Percentiles rank a stretch among this genome's conserved stretches.
Conservation (phyloP, 2,329 filamentous ascomycete species). For the Fusarium lateritium region DNA sequence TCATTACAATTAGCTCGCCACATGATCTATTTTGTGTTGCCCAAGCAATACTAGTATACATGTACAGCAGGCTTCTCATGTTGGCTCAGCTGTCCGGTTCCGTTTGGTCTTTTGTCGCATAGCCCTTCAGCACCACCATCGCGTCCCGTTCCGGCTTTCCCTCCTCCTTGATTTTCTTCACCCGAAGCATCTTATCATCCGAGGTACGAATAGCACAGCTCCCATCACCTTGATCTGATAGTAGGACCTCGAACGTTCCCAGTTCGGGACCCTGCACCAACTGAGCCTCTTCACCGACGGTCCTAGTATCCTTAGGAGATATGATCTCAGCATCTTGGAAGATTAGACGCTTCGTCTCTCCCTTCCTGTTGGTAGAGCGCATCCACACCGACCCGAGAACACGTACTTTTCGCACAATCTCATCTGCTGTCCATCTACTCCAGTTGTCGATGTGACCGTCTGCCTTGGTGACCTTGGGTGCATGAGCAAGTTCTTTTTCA, state of each 20-base stretch:
- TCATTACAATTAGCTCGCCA: neutral
- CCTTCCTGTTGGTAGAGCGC: slow-evolving; percentile 48
- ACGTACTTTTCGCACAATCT: slow-evolving; percentile 69
- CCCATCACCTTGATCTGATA: slow-evolving; percentile 36
- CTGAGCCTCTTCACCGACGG: slow-evolving; percentile 9
- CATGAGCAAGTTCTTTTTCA: slow-evolving; percentile 61
- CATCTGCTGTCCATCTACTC: slow-evolving; percentile 63
- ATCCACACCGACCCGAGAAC: slow-evolving; percentile 80
- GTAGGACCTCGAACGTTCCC: slow-evolving; percentile 12
- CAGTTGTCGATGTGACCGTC: slow-evolving; percentile 75
- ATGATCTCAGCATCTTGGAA: slow-evolving; percentile 54
- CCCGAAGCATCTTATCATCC: slow-evolving; percentile 44
- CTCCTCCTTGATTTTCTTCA: slow-evolving; percentile 54
- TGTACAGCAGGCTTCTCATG: neutral
- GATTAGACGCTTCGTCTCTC: slow-evolving; percentile 56
- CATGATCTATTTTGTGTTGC: neutral
- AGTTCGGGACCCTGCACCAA: slow-evolving; percentile 35
- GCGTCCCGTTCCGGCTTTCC: slow-evolving; percentile 51
- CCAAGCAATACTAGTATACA: neutral
- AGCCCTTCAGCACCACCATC: slow-evolving; percentile 42
- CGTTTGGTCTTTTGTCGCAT: neutral
- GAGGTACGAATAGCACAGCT: slow-evolving; percentile 44
- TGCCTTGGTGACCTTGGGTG: slow-evolving; percentile 79
- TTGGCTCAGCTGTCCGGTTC: neutral
- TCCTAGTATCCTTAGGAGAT: slow-evolving; percentile 7